These are phyloP conservation scores for Polyporus tsugae DNA, from an alignment of 1,284 basidiomycete genomes.

Conservation along the genomic window DNA sequence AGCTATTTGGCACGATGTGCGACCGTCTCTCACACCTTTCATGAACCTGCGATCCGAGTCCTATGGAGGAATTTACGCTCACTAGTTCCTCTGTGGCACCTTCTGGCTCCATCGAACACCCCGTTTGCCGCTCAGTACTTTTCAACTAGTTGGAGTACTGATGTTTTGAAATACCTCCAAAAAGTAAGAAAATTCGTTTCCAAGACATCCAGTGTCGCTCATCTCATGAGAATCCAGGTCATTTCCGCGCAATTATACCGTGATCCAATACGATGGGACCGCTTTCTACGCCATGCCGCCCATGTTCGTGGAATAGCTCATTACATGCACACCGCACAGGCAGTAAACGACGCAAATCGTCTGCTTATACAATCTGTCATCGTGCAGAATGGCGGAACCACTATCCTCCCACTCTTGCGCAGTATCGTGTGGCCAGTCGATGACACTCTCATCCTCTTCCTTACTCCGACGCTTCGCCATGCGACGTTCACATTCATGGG, in stretches of 20 bases:
- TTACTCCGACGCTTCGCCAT: not conserved
- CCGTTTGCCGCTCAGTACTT: not conserved
- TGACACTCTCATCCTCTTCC: not conserved
- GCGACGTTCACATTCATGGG: not conserved
- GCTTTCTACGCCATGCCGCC: not conserved
- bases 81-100: constrained; percentile 8
- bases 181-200: not conserved
- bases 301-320: not conserved
- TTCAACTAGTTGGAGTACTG: not conserved
- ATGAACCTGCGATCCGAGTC: not conserved
- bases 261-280: not conserved
- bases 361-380: not conserved
- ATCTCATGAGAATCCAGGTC: not conserved
- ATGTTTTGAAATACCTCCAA: not conserved
- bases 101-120: not conserved
- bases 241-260: not conserved
- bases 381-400: not conserved
- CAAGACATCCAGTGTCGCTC: not conserved
- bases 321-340: too few relatives aligned
- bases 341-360: not conserved
- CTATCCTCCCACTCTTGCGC: not conserved
- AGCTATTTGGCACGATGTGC: not conserved
- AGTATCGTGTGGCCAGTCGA: not conserved
- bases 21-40: not conserved
- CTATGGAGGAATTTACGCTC: constrained; percentile 4